Evolutionary conservation across 1,284 basidiomycete genomes (phyloP).

Genomic region (Moesziomyces sp.): DNA sequence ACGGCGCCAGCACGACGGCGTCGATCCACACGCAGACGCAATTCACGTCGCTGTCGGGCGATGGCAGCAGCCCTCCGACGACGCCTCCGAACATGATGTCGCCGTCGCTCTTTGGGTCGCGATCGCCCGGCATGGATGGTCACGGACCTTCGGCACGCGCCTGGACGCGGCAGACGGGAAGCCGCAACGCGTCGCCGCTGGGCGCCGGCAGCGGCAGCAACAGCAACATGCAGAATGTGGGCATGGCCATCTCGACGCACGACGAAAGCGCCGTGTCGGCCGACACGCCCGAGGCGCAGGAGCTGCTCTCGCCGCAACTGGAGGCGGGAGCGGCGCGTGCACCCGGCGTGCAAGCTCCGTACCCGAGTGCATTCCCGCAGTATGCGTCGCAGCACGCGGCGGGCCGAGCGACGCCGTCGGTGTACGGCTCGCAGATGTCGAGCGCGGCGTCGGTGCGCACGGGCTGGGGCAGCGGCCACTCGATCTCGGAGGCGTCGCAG

Average conservation of each 20-base stretch:
- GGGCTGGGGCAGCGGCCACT: conserved; percentile 31
- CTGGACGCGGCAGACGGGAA: conserved; percentile 11
- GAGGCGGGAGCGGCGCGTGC: conserved; percentile 8
- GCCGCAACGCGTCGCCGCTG: conserved; percentile 30
- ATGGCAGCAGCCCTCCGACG: conserved; percentile 38
- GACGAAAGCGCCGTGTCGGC: conserved; percentile 34
- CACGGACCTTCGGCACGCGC: conserved; percentile 15
- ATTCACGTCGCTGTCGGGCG: conserved; percentile 40
- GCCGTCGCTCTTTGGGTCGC: conserved; percentile 24
- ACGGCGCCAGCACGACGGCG: conserved; percentile 38
- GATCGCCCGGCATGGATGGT: conserved; percentile 13
- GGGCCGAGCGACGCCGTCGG: conserved; percentile 13
- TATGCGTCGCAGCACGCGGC: conserved; percentile 5
- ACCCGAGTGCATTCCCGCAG: conserved; percentile 18
- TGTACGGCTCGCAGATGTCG: conserved; percentile 28
- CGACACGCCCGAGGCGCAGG: conserved; percentile 14
- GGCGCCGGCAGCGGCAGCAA: conserved; percentile 8
- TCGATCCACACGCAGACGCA: conserved; percentile 53
- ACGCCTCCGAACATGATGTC: conserved; percentile 35
- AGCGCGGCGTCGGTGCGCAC: conserved; percentile 23
- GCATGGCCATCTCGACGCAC: conserved; percentile 33
- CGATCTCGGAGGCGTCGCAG: conserved; percentile 38
- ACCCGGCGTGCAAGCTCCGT: background rate
- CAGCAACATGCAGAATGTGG: conserved; percentile 17
- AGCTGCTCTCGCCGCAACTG: conserved; percentile 11